Evolutionary conservation across 208 protist species (phyloP), one percentile per base, ranked within the genome.

Genomic region (Leishmania guyanensis): DNA sequence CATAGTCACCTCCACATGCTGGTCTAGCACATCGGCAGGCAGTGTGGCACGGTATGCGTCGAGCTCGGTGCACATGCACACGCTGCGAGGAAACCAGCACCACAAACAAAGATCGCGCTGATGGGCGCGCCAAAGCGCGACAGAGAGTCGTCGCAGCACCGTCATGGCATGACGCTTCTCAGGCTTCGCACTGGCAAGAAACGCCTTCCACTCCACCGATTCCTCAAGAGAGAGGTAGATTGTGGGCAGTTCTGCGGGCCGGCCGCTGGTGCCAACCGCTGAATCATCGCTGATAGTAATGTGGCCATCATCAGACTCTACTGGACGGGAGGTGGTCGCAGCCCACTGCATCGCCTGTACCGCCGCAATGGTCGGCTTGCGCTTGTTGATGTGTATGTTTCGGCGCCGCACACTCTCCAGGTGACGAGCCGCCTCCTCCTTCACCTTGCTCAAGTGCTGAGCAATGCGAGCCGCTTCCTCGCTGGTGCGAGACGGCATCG

Each of bases 11-110:
- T 84, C 76, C 5, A 90, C 83, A 39, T 79, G 73, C 33, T 54
- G 39, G 39, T 86, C 77, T 14, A 88, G 58, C 36, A 83, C 60
- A 58, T 22, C 56, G 0, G 75, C 64, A 20, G 84, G 89, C 70
- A 97, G 62, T 5, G 77, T 56, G 16, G 77, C 80, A 50, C 87
- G 81, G 65, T 88, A 86, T 17, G 84, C 75, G 51, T 93, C 89
- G 8, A 97, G 79, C 74, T 77, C 70, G 77, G 79, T 78, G 76
- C 93, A 97, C 83, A 95, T 78, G 87, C 93, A 97, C 83, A 93
- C 86, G 48, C 64, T 68, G 0, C 58, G 51, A 43, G 93, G 87
- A 66, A 97, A 90, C 93, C 93, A 97, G 83, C 93, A 97, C 87
- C 86, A 95, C 62, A 97, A 78, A 72, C 93, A 97, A 51, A 90